Percentiles rank a stretch among this genome's conserved stretches.
These are phyloP conservation scores for Yarrowia galli DNA, from an alignment of 1,139 yeast species.

Conservation along the genomic window DNA sequence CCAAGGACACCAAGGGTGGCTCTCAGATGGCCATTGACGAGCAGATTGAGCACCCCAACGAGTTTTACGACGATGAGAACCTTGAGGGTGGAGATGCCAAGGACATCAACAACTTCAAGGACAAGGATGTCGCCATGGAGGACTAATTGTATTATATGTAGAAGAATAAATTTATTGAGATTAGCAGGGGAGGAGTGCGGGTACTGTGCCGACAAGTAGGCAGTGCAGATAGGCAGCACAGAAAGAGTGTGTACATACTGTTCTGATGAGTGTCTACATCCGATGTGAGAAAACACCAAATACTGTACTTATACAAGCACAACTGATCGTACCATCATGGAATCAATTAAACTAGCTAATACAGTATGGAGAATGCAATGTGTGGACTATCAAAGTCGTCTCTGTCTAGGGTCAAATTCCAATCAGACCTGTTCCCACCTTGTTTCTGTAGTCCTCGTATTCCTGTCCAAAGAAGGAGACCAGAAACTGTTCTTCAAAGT, in stretches of 20 bases:
- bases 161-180: slow-evolving; percentile 28
- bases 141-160: slow-evolving; percentile 30
- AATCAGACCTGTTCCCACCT: slow-evolving; percentile 15
- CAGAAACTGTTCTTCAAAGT: slow-evolving; percentile 69
- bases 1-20: slow-evolving; percentile 91
- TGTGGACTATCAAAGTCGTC: neutral
- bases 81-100: slow-evolving; percentile 46
- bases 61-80: slow-evolving; percentile 53
- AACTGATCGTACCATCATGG: too few species aligned
- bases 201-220: too few species aligned
- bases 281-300: too few species aligned
- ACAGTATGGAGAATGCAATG: slow-evolving; percentile 16
- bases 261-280: too few species aligned
- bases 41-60: slow-evolving; percentile 54
- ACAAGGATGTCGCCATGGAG: slow-evolving; percentile 37
- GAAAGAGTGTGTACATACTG: too few species aligned
- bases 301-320: too few species aligned
- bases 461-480: slow-evolving; percentile 29
- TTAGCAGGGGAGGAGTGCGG: neutral
- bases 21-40: slow-evolving; percentile 84
- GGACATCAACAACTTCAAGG: slow-evolving; percentile 35
- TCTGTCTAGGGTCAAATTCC: neutral
- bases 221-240: too few species aligned
- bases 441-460: slow-evolving; percentile 7
- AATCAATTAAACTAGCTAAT: neutral